These are phyloP conservation scores for Penicillium psychrofluorescens DNA, from an alignment of 495 filamentous ascomycete species.

Conservation along the genomic window DNA sequence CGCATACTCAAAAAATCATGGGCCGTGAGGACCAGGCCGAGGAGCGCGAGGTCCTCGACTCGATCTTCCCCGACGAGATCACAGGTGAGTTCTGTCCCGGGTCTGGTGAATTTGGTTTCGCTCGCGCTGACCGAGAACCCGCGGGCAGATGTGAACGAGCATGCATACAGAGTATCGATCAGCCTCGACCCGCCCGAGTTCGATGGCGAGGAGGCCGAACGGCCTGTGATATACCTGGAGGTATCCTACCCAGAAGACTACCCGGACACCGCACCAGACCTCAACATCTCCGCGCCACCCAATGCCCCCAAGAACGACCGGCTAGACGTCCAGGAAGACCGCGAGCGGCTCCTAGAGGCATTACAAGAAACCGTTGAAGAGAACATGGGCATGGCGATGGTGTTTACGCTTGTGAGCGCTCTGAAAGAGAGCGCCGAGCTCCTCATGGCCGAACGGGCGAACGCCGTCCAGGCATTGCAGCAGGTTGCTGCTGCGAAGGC, in stretches of 20 bases:
- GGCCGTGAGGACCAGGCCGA: constrained; percentile 89
- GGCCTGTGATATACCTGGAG: constrained; percentile 59
- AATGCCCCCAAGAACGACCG: constrained; percentile 60
- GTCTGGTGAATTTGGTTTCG: neutral
- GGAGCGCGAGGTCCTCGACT: constrained; percentile 94
- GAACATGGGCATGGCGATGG: constrained; percentile 96
- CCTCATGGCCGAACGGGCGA: constrained; percentile 63
- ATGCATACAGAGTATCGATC: constrained; percentile 76
- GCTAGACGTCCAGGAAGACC: constrained; percentile 61
- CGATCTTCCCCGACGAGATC: constrained; percentile 97
- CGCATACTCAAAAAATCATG: constrained; percentile 52
- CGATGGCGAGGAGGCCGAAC: constrained; percentile 44
- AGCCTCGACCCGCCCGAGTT: constrained; percentile 63
- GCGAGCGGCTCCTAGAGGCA: constrained; percentile 57
- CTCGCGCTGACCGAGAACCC: neutral
- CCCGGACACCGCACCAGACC: constrained; percentile 73
- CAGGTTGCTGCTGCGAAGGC: constrained; percentile 61
- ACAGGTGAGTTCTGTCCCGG: constrained; percentile 50
- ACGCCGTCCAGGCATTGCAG: constrained; percentile 48
- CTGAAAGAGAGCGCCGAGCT: constrained; percentile 84
- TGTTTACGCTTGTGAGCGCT: constrained; percentile 81
- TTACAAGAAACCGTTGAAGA: constrained; percentile 70
- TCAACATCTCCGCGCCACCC: constrained; percentile 66
- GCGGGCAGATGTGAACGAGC: constrained; percentile 70
- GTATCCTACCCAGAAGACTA: constrained; percentile 83